These are phyloP conservation scores for Parastagonospora nodorum DNA, from an alignment of 2,329 filamentous ascomycete genomes.

Conservation along the genomic window DNA sequence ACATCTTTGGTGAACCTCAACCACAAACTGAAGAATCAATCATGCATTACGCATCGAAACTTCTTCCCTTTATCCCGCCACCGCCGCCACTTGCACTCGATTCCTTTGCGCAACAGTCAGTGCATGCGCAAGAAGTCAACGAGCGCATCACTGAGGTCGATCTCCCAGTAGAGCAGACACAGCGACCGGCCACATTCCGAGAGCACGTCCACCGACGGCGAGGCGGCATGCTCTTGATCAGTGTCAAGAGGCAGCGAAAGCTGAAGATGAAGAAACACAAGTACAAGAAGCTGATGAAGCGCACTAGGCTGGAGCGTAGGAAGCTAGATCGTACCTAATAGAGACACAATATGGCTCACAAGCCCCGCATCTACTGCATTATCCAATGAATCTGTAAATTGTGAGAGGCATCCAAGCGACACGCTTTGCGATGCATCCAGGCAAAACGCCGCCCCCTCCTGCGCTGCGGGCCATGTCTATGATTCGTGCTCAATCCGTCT, in stretches of 20 bases:
- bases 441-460: not conserved
- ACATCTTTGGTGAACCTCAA: no score
- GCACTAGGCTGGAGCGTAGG: constrained; percentile 83
- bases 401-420: not conserved
- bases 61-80: constrained; percentile 84
- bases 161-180: constrained; percentile 15
- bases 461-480: not conserved
- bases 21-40: constrained; percentile 34
- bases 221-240: constrained; percentile 75
- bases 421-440: not conserved
- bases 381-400: constrained; percentile 5
- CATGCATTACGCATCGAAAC: constrained; percentile 53
- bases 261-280: constrained; percentile 99
- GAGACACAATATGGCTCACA: constrained; percentile 20
- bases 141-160: constrained; percentile 37
- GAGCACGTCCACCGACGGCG: constrained; percentile 32
- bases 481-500: not conserved
- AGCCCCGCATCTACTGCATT: constrained; percentile 12
- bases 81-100: constrained; percentile 70
- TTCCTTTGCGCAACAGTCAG: constrained; percentile 34
- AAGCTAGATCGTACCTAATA: constrained; percentile 65
- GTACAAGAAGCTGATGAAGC: constrained; percentile 98
- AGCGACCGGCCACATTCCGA: constrained; percentile 29
- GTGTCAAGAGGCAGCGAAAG: constrained; percentile 88
- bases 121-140: constrained; percentile 31